Conservation (phyloP, 768 basidiomycete genomes). For the Kwoniella dendrophila region DNA sequence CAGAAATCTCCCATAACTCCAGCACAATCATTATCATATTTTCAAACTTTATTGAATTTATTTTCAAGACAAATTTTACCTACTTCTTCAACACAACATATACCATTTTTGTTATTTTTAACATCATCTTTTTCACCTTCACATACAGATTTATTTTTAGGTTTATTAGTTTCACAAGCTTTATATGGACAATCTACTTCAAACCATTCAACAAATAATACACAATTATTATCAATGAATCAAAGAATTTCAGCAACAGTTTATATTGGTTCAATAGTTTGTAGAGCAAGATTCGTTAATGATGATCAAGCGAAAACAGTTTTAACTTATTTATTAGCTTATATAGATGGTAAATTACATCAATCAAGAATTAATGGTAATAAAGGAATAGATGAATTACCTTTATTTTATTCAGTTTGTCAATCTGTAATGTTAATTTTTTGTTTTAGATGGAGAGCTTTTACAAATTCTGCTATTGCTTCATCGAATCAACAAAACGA, state of each 20-base stretch:
- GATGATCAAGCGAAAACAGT: constrained; percentile 72
- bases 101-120: constrained; percentile 96
- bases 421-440: constrained; percentile 96
- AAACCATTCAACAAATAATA: constrained; percentile 18
- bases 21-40: constrained; percentile 64
- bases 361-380: constrained; percentile 61
- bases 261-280: constrained; percentile 90
- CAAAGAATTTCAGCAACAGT: constrained; percentile 90
- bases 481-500: constrained; percentile 61
- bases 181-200: constrained; percentile 66
- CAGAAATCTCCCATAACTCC: constrained; percentile 55
- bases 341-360: constrained; percentile 74
- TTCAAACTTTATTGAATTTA: constrained; percentile 83
- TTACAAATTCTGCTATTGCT: constrained; percentile 57
- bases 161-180: constrained; percentile 88
- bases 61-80: constrained; percentile 91
- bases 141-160: constrained; percentile 90
- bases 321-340: constrained; percentile 81
- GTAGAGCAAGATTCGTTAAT: constrained; percentile 83
- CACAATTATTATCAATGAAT: constrained; percentile 58
- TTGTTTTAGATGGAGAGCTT: constrained; percentile 94
- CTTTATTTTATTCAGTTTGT: constrained; percentile 85
- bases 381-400: constrained; percentile 58
- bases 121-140: constrained; percentile 84
- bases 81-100: constrained; percentile 96